phyloP scores from a whole-genome alignment of 2,329 filamentous ascomycete species.

The Pseudocercospora fuligena region DNA sequence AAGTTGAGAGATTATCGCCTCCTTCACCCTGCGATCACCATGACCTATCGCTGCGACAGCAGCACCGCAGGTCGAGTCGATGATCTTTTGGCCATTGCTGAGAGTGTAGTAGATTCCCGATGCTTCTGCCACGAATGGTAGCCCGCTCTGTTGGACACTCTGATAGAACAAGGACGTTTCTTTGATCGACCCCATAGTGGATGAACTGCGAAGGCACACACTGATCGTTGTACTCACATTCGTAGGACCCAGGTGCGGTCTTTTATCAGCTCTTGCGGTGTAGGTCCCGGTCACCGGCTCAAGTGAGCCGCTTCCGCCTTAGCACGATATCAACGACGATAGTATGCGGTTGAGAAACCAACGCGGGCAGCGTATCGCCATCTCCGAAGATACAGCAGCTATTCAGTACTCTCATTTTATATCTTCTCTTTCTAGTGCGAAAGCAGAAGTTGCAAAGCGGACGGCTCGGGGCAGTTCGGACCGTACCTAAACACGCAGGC shows the following conservation, averaged over 20 bases:
- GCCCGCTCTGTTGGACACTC: constrained; percentile 8
- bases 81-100: constrained; percentile 24
- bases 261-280: neutral
- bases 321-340: neutral
- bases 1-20: constrained; percentile 63
- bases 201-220: neutral
- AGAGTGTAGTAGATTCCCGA: constrained; percentile 31
- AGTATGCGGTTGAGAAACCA: neutral
- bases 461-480: neutral
- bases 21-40: constrained; percentile 48
- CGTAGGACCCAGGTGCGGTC: neutral
- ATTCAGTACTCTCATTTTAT: neutral
- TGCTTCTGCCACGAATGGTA: constrained; percentile 51
- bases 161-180: neutral
- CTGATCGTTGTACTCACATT: neutral
- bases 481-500: neutral
- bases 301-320: neutral
- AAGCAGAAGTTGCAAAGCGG: neutral
- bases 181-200: neutral
- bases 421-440: neutral
- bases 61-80: constrained; percentile 27
- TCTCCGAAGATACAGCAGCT: neutral
- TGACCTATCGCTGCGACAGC: constrained; percentile 29
- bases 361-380: neutral
- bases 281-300: neutral